Evolutionary conservation across 2,329 filamentous ascomycete genomes (phyloP), one percentile per base, ranked within the genome.

Genomic region (Myriosclerotinia duriaeana): DNA sequence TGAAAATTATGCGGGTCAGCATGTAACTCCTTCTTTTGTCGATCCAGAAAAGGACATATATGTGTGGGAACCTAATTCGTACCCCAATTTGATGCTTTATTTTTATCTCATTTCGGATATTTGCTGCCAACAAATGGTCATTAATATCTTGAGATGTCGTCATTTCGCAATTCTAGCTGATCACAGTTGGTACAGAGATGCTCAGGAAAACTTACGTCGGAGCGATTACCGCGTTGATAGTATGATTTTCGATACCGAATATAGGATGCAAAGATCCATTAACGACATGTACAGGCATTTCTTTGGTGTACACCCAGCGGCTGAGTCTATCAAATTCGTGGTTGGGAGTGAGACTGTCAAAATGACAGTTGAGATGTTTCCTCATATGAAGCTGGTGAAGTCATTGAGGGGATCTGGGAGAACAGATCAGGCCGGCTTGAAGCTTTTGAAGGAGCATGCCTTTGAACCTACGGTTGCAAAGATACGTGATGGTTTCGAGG

Each of bases 1-100:
- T 34, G 1, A 2, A 1, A 1, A 7, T 34, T 0, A 5, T 20
- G 8, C 2, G 5, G 14, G 1, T 1, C 9, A 12, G 11, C 3
- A 20, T 7, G 15, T 14, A 34, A 5, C 6, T 8, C 40, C 9
- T 58, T 44, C 22, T 8, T 44, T 58, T 7, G 44, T 30, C 40
- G 20, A 46, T 17, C 40, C 55, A 12, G 12, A 12, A 30, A 58
- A 30, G 11, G 55, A 58, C 6, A 52, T 14, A 7, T 2, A 30
- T 52, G 0, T 52, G 12, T 48, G 20, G 12, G 36, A 36, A 9
- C 14, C 40, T 26, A 11, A 14, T 34, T 34, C 6, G 30, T 5
- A 34, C 4, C 30, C 30, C 30, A 34, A 55, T 4, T 17, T 44
- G 12, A 44, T 15, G 42, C 12, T 44, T 17, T 44, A 17, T 12